Percentiles rank a stretch among this genome's conserved stretches.
Conservation (phyloP, 371 early-diverging fungal genomes). For the Rhizopus arrhizus region DNA sequence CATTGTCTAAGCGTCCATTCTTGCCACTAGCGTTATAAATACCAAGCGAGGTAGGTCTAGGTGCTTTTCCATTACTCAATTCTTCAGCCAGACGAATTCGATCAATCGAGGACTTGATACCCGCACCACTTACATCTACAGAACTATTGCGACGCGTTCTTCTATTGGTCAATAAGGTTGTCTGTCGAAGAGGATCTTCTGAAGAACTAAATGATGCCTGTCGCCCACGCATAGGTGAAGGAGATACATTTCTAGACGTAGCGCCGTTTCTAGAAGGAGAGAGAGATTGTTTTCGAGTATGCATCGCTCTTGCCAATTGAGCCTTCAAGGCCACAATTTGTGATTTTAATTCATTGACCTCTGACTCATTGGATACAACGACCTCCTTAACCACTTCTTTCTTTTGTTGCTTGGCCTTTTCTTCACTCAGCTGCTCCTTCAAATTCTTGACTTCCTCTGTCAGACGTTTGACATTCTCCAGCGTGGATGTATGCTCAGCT, state of each 20-base stretch:
- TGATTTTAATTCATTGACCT: constrained; percentile 34
- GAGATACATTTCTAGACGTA: constrained; percentile 17
- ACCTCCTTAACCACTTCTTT: not conserved
- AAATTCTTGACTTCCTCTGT: constrained; percentile 59
- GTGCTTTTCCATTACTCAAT: constrained; percentile 24
- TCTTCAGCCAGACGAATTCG: constrained; percentile 32
- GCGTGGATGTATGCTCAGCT: constrained; percentile 40
- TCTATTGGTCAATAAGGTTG: constrained; percentile 20
- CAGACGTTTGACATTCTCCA: constrained; percentile 55
- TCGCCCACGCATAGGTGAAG: constrained; percentile 19
- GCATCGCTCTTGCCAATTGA: constrained; percentile 37
- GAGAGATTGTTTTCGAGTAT: constrained; percentile 31
- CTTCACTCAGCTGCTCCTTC: constrained; percentile 54
- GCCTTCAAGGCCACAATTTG: constrained; percentile 42
- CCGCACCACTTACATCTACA: constrained; percentile 24
- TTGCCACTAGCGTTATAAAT: constrained; percentile 34
- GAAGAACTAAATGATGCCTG: not conserved
- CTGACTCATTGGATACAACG: constrained; percentile 3
- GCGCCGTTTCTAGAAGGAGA: constrained; percentile 13
- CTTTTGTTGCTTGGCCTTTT: constrained; percentile 59
- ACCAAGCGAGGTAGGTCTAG: constrained; percentile 51
- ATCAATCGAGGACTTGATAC: constrained; percentile 35
- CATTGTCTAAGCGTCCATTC: constrained; percentile 15
- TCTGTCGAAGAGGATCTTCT: constrained; percentile 18
- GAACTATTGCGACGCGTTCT: constrained; percentile 39